Evolutionary conservation across 106 monocot genomes (phyloP).

Genomic region (Dioscorea alata): DNA sequence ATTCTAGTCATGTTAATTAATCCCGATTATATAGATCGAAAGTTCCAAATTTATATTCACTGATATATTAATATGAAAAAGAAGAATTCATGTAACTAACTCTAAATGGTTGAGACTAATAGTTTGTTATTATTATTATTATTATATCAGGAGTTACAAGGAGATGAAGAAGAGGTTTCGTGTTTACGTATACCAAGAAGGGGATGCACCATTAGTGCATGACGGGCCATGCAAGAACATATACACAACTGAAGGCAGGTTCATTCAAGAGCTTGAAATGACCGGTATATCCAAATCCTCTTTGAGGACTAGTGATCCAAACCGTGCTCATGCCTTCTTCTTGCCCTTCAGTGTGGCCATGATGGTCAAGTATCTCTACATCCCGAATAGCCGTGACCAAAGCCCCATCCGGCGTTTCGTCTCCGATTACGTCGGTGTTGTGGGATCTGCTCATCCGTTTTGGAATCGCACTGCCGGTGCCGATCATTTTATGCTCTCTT

Average conservation of each 20-base stretch:
- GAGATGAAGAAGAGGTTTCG: slow-evolving; percentile 77
- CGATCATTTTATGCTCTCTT: slow-evolving; percentile 42
- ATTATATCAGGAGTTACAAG: slow-evolving; percentile 46
- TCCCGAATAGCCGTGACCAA: slow-evolving; percentile 1
- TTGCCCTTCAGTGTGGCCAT: slow-evolving; percentile 59
- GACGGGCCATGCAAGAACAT: slow-evolving; percentile 69
- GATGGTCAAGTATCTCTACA: slow-evolving; percentile 40
- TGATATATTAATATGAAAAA: too few species aligned
- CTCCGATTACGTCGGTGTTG: slow-evolving; percentile 30
- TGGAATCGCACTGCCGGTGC: slow-evolving; percentile 29
- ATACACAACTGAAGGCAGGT: slow-evolving; percentile 68
- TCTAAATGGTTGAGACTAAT: too few species aligned
- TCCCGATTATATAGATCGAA: too few species aligned
- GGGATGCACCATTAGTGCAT: slow-evolving; percentile 69
- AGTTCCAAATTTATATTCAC: too few species aligned
- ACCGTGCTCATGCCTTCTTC: slow-evolving; percentile 55
- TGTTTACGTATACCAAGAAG: slow-evolving; percentile 72
- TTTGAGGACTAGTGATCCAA: slow-evolving; percentile 35
- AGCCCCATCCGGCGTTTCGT: slow-evolving; percentile 21
- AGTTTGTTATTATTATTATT: too few species aligned
- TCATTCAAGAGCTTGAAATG: slow-evolving; percentile 54
- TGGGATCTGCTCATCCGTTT: not conserved
- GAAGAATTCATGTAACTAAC: too few species aligned
- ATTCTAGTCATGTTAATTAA: too few species aligned
- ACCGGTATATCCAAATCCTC: not conserved